A percentile compares a stretch with the other conserved stretches of the same genome.
Conservation (phyloP, 192 early-diverging fungal species). For the Backusella parvicylindrica region DNA sequence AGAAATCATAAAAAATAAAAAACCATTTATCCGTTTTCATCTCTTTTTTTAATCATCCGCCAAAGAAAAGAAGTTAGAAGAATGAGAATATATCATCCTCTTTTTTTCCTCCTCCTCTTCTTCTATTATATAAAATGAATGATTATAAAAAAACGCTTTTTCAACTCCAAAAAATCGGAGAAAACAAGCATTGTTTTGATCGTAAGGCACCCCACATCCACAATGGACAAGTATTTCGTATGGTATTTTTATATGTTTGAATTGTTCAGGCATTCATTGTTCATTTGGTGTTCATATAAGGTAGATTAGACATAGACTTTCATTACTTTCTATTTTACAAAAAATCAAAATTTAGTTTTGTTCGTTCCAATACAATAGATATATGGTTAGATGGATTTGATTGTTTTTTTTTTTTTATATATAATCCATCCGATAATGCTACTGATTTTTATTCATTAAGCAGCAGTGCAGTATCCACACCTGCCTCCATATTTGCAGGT, state of each 20-base stretch:
- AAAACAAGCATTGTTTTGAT: slow-evolving; percentile 80
- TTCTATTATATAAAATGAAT: not conserved
- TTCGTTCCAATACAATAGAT: slow-evolving; percentile 97
- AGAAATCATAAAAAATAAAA: not conserved
- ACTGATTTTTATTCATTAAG: not conserved
- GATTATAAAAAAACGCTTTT: slow-evolving; percentile 61
- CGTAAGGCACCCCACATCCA: slow-evolving; percentile 79
- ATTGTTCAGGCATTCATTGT: slow-evolving; percentile 89
- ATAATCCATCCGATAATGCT: not conserved
- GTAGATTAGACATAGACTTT: slow-evolving; percentile 41
- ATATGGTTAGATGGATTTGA: slow-evolving; percentile 74
- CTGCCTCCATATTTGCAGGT: not conserved
- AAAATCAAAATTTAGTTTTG: slow-evolving; percentile 64
- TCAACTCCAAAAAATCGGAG: slow-evolving; percentile 54
- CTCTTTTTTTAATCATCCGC: not conserved
- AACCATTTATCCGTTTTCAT: not conserved
- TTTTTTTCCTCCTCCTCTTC: not conserved
- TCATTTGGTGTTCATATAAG: slow-evolving; percentile 75
- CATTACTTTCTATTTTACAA: too few species aligned
- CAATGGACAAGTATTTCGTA: slow-evolving; percentile 92
- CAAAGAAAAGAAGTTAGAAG: not conserved
- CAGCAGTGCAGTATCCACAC: not conserved
- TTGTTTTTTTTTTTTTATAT: not conserved
- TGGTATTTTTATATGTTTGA: slow-evolving; percentile 94
- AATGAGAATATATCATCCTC: not conserved